A percentile compares a stretch with the other conserved stretches of the same genome.
These are phyloP conservation scores for Chenopodium quinoa DNA, from an alignment of 148 eudicot species.

Conservation along the genomic window DNA sequence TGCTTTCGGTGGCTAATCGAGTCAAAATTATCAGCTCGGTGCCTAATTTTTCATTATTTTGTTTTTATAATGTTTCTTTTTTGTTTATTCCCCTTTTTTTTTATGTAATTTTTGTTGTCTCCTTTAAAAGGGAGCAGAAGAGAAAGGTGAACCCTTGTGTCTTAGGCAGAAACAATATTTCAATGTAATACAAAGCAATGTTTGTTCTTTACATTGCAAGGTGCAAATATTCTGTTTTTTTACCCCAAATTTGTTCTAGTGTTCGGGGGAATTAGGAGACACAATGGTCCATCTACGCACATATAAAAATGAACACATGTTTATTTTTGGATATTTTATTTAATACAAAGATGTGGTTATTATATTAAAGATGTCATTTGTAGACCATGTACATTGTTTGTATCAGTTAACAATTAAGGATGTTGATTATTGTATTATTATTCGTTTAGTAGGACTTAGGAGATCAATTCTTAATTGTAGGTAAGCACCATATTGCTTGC, in stretches of 20 bases:
- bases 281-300: neutral
- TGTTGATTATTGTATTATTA: neutral
- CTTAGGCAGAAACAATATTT: neutral
- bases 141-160: constrained; percentile 2
- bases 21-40: constrained; percentile 23
- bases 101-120: neutral
- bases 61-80: neutral
- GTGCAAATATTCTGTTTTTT: neutral
- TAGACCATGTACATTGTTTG: neutral
- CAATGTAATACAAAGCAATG: constrained; percentile 23
- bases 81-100: neutral
- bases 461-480: no score
- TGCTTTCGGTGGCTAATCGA: neutral
- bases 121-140: constrained; percentile 12
- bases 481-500: no score
- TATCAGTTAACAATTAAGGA: no score
- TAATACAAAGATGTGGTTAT: neutral
- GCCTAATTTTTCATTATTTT: neutral
- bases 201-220: constrained; percentile 16
- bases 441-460: no score
- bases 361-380: neutral
- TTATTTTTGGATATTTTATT: neutral
- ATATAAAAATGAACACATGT: neutral
- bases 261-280: neutral
- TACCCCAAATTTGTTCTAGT: neutral